Evolutionary conservation across 805 yeast genomes (phyloP).

Genomic region (Scheffersomyces ergatensis): DNA sequence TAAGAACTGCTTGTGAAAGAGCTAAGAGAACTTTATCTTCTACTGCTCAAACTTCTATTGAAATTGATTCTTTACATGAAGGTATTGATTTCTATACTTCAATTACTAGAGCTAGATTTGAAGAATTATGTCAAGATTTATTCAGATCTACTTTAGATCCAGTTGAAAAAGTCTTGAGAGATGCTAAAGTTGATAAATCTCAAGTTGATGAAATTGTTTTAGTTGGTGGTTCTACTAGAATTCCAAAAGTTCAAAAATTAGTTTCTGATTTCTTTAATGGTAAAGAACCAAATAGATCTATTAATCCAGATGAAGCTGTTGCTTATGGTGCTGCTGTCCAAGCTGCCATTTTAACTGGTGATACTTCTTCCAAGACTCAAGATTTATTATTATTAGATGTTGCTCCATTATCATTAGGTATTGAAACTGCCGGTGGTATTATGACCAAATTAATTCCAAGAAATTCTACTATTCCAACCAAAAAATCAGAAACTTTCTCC

Average conservation of each 20-base stretch:
- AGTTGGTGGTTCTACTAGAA: slow-evolving; percentile 98
- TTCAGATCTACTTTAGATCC: slow-evolving; percentile 94
- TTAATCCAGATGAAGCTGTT: slow-evolving; percentile 98
- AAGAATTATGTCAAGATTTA: slow-evolving; percentile 90
- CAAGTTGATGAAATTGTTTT: slow-evolving; percentile 88
- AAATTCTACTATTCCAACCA: slow-evolving; percentile 96
- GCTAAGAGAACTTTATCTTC: slow-evolving; percentile 98
- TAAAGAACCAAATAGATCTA: slow-evolving; percentile 94
- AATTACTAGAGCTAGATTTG: slow-evolving; percentile 95
- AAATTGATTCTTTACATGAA: slow-evolving; percentile 91
- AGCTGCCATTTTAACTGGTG: slow-evolving; percentile 96
- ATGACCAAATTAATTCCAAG: slow-evolving; percentile 98
- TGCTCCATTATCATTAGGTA: slow-evolving; percentile 96
- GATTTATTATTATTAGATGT: slow-evolving; percentile 93
- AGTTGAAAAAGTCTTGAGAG: slow-evolving; percentile 91
- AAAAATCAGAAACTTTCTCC: slow-evolving; percentile 95
- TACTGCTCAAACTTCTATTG: slow-evolving; percentile 91
- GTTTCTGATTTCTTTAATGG: slow-evolving; percentile 97
- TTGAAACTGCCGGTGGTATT: slow-evolving; percentile 99
- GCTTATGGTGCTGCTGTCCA: slow-evolving; percentile 99
- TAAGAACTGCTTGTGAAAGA: slow-evolving; percentile 98
- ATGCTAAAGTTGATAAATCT: slow-evolving; percentile 86
- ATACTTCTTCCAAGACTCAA: slow-evolving; percentile 93
- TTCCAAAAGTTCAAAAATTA: slow-evolving; percentile 93
- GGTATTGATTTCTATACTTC: slow-evolving; percentile 97